A percentile compares a stretch with the other conserved stretches of the same genome.
Evolutionary conservation across 495 filamentous ascomycete genomes (phyloP).

Genomic region (Podospora conica): DNA sequence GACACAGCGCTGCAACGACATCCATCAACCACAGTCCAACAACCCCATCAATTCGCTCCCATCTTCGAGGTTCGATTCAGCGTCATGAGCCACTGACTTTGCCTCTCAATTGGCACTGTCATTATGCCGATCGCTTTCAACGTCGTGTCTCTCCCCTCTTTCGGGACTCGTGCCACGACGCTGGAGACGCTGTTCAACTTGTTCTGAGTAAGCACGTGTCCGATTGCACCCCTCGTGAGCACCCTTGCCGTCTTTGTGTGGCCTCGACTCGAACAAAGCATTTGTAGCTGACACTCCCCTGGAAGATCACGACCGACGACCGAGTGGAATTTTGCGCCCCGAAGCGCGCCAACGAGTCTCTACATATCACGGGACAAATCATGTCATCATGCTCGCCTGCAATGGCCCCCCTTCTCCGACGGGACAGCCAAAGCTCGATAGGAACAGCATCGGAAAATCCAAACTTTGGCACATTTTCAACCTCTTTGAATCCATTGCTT

Average conservation of each 20-base stretch:
- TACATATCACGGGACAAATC: too few relatives aligned
- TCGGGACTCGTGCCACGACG: not conserved
- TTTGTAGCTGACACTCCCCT: not conserved
- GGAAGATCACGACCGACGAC: not conserved
- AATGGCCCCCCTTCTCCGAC: not conserved
- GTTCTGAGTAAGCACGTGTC: not conserved
- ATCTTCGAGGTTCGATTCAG: not conserved
- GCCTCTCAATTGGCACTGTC: not conserved
- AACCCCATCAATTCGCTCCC: not conserved
- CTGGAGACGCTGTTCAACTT: not conserved
- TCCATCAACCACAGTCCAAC: not conserved
- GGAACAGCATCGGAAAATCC: not conserved
- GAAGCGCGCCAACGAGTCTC: too few relatives aligned
- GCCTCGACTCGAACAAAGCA: not conserved
- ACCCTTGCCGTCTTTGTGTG: not conserved
- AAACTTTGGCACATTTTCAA: not conserved
- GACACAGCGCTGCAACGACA: too few relatives aligned
- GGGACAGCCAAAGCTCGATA: not conserved
- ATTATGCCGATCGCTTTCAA: not conserved
- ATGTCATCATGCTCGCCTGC: not conserved
- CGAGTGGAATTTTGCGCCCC: too few relatives aligned
- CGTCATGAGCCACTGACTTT: not conserved
- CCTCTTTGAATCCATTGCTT: not conserved
- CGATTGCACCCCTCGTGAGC: not conserved
- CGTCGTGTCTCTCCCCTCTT: not conserved